Conservation (phyloP, 768 basidiomycete species). For the Boletus rex-veris region DNA sequence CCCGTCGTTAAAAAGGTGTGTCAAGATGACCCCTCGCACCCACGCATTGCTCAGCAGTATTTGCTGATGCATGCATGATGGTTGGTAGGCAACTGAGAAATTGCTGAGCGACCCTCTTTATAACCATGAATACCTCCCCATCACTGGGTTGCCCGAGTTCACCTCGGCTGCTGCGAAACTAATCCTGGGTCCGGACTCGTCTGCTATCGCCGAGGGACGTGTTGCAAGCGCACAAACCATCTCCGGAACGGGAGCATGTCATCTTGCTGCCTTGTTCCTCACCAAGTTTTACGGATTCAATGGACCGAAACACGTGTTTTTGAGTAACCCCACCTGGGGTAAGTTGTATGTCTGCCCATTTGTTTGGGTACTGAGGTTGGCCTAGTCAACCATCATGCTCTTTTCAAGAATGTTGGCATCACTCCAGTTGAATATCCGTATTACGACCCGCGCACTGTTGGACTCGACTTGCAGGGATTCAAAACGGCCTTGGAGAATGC, state of each 20-base stretch:
- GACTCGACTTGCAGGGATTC: slow-evolving; percentile 75
- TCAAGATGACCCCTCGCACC: background rate
- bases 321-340: slow-evolving; percentile 97
- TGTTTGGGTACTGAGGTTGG: background rate
- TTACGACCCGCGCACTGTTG: slow-evolving; percentile 87
- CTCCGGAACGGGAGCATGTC: slow-evolving; percentile 95
- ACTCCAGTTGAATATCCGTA: slow-evolving; percentile 88
- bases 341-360: slow-evolving; percentile 29
- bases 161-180: slow-evolving; percentile 78
- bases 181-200: slow-evolving; percentile 71
- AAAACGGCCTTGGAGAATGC: slow-evolving; percentile 57
- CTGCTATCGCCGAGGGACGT: slow-evolving; percentile 66
- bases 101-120: slow-evolving; percentile 65
- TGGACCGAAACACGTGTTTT: slow-evolving; percentile 64
- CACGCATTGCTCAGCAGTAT: too few relatives aligned
- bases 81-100: slow-evolving; percentile 62
- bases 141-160: slow-evolving; percentile 82
- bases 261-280: slow-evolving; percentile 85
- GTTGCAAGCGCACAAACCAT: slow-evolving; percentile 87
- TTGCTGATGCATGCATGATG: background rate
- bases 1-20: slow-evolving; percentile 85
- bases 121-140: slow-evolving; percentile 92
- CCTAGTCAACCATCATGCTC: slow-evolving; percentile 82
- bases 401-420: slow-evolving; percentile 89
- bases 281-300: slow-evolving; percentile 72